Evolutionary conservation across 2,329 filamentous ascomycete species (phyloP), one percentile per base, ranked within the genome.

Genomic region (Pseudocercospora ulei): DNA sequence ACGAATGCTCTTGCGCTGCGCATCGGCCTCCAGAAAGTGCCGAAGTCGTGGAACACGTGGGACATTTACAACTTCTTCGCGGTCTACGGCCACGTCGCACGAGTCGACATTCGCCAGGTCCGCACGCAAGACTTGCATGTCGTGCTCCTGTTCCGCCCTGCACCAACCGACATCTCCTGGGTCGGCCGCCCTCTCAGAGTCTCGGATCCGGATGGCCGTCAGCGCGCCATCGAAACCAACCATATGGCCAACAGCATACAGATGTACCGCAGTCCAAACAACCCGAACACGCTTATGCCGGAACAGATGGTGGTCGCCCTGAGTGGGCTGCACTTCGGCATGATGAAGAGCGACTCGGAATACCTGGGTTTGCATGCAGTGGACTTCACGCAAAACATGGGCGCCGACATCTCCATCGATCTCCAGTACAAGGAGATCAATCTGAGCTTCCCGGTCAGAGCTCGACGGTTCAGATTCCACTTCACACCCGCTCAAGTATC

Each of bases 311-410:
- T 17, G 3, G 12, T 57, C 2, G 40, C 47, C 9, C 25, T 52
- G 8, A 12, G 14, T 3, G 33, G 61, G 0, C 52, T 86, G 1
- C 69, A 75, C 11, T 80, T 86, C 49, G 81, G 82, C 0, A 64
- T 75, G 25, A 67, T 76, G 61, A 50, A 69, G 1, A 60, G 67
- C 1, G 67, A 72, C 3, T 63, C 61, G 2, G 64, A 65, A 0
- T 75, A 86, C 68, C 71, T 78, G 55, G 59, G 67, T 5, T 73
- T 82, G 68, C 70, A 70, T 36, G 69, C 65, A 1, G 51, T 67
- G 4, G 45, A 50, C 8, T 38, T 56, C 3, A 47, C 42, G 3
- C 33, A 25, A 3, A 25, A 44, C 3, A 48, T 50, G 3, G 30
- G 47, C 2, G 47, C 66, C 2, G 53, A 54, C 9, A 39, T 71